A percentile compares a stretch with the other conserved stretches of the same genome.
phyloP scores from a whole-genome alignment of 2,329 filamentous ascomycete genomes.

The Ascochyta viciae-villosae region DNA sequence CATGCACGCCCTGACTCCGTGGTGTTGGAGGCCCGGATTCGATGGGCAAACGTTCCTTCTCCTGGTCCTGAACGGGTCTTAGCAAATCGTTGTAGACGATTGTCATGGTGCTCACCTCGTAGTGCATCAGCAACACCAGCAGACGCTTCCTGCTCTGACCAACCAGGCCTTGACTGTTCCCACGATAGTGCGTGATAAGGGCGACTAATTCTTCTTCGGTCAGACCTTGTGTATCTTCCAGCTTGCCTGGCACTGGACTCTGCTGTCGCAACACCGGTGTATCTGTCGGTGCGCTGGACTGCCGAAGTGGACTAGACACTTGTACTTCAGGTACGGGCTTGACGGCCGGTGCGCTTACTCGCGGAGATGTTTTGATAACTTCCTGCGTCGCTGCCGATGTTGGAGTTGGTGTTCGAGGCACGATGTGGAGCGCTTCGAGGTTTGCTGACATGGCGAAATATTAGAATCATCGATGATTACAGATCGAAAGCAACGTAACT shows the following conservation, averaged over 20 bases:
- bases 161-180: background rate
- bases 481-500: background rate
- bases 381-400: background rate
- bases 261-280: too few species aligned
- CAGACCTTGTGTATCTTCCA: background rate
- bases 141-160: background rate
- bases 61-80: background rate
- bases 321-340: too few species aligned
- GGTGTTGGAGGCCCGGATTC: too few species aligned
- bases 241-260: background rate
- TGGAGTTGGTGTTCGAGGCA: slow-evolving; percentile 30
- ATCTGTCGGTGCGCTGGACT: too few species aligned
- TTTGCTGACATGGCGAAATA: background rate
- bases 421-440: slow-evolving; percentile 37
- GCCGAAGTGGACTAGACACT: too few species aligned
- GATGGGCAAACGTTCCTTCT: too few species aligned
- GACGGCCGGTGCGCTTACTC: background rate
- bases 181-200: background rate
- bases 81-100: background rate
- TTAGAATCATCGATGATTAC: background rate
- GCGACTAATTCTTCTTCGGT: background rate
- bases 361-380: too few species aligned
- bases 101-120: background rate
- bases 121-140: background rate
- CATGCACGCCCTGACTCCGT: too few species aligned